These are phyloP conservation scores for Spergularia bocconei DNA, from an alignment of 148 eudicot genomes.

Conservation along the genomic window DNA sequence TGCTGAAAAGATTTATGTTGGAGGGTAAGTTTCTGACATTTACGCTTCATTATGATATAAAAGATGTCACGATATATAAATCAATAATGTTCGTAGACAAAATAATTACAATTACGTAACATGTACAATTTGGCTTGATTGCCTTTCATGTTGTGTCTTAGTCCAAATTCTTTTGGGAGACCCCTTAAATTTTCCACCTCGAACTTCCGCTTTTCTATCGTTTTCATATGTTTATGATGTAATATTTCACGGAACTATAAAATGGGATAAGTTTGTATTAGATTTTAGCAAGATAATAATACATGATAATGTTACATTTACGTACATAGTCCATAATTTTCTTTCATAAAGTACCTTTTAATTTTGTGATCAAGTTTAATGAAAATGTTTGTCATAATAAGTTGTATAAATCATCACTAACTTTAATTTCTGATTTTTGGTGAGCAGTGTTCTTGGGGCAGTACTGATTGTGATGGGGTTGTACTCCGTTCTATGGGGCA, in stretches of 20 bases:
- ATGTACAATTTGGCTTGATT: background rate
- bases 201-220: slow-evolving; percentile 17
- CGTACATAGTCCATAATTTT: background rate
- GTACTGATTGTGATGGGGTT: slow-evolving; percentile 66
- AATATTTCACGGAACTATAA: slow-evolving; percentile 3
- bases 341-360: slow-evolving; percentile 30
- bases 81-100: background rate
- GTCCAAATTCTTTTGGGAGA: background rate
- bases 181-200: background rate
- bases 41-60: background rate
- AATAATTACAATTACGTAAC: slow-evolving; percentile 6
- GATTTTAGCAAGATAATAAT: background rate
- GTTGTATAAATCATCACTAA: slow-evolving; percentile 9
- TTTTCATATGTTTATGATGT: slow-evolving; percentile 11
- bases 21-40: slow-evolving; percentile 33
- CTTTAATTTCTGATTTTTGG: background rate
- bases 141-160: background rate
- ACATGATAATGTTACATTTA: background rate
- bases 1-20: slow-evolving; percentile 81
- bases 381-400: background rate
- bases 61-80: background rate
- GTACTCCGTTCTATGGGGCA: slow-evolving; percentile 93
- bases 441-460: slow-evolving; percentile 61
- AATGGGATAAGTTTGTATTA: slow-evolving; percentile 1
- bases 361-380: slow-evolving; percentile 18